phyloP scores from a whole-genome alignment of 2,329 filamentous ascomycete genomes.

The Leptographium galeiforme region DNA sequence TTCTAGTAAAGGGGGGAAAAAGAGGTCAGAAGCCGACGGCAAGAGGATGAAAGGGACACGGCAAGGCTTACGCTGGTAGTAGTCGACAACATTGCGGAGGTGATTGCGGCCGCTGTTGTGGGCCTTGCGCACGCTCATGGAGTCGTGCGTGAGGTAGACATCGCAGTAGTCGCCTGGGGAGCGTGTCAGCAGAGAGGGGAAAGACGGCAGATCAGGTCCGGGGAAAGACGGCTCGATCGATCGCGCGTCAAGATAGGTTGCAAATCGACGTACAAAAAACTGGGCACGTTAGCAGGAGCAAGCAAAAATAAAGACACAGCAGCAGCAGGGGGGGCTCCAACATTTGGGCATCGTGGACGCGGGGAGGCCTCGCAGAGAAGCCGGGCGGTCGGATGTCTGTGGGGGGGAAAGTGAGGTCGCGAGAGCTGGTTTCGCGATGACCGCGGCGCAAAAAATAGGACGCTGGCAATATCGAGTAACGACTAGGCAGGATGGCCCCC shows the following conservation, averaged over 20 bases:
- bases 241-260: too few relatives aligned
- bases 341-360: slow-evolving; percentile 68
- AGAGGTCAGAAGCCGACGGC: neutral
- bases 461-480: neutral
- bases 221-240: too few relatives aligned
- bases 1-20: slow-evolving; percentile 36
- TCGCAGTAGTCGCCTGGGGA: slow-evolving; percentile 82
- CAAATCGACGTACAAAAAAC: slow-evolving; percentile 12
- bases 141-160: slow-evolving; percentile 99
- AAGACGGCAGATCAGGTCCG: too few relatives aligned
- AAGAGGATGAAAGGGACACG: neutral
- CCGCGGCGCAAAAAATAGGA: neutral
- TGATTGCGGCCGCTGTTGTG: slow-evolving; percentile 97
- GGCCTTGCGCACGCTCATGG: slow-evolving; percentile 97
- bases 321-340: slow-evolving; percentile 35
- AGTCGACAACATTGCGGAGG: slow-evolving; percentile 91
- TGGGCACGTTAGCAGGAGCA: slow-evolving; percentile 8
- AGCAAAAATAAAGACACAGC: too few relatives aligned
- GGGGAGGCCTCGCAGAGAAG: neutral
- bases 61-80: slow-evolving; percentile 69
- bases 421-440: neutral
- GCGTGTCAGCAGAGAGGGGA: neutral
- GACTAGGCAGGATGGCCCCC: neutral
- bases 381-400: neutral
- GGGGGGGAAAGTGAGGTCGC: neutral